Base-by-base conservation (phyloP, 2,329 filamentous ascomycete genomes). In the Rhynchosporium secalis region DNA sequence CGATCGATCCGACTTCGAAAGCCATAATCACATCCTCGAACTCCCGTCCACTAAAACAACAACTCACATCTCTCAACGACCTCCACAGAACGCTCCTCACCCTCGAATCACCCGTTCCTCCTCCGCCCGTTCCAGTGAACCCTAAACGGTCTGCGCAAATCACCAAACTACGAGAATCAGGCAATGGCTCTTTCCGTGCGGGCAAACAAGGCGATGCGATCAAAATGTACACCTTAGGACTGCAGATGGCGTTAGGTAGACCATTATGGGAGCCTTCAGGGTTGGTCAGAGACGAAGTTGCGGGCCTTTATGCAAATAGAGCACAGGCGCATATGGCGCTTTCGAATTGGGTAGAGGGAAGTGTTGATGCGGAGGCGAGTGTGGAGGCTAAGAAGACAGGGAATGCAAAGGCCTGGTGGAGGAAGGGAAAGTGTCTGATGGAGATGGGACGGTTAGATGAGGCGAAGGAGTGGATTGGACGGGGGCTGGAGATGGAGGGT, bases 371-470 rank as follows among this genome's bases (percentile, higher is more conserved):
- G 3, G 89, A 96, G 79, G 85, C 87, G 36, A 95, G 91, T 74
- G 89, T 96, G 48, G 93, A 96, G 80, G 87, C 91, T 66, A 93
- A 94, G 81, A 85, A 87, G 68, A 83, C 88, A 47, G 92, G 89
- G 45, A 98, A 99, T 76, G 87, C 91, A 1, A 98, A 98, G 85
- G 93, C 88, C 0, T 98, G 94, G 92, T 97, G 92, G 88, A 82
- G 95, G 65, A 82, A 91, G 65, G 95, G 91, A 9, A 87, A 86
- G 78, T 96, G 92, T 74, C 77, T 98, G 73, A 78, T 89, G 68
- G 95, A 99, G 85, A 98, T 98, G 95, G 89, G 90, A 1, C 78
- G 94, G 64, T 78, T 91, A 72, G 86, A 90, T 60, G 94, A 98
- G 84, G 92, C 93, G 0, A 81, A 81, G 71, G 86, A 88, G 66